A percentile compares a stretch with the other conserved stretches of the same genome.
Evolutionary conservation across 805 yeast species (phyloP).

Genomic region (Torulaspora quercuum): DNA sequence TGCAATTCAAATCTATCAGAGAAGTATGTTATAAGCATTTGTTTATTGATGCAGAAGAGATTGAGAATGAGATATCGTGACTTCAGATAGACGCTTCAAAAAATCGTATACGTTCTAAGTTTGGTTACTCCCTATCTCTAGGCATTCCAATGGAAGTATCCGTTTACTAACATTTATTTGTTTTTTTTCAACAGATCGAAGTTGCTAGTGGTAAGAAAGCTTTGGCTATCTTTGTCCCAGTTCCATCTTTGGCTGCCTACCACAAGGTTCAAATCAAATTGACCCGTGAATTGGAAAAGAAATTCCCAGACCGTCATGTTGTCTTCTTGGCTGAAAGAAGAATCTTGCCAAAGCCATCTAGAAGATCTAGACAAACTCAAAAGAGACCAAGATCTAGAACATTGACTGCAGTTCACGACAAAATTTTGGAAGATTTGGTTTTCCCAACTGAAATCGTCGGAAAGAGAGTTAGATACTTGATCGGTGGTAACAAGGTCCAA

Average conservation of each 20-base stretch:
- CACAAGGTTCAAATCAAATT: constrained; percentile 96
- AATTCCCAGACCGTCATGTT: constrained; percentile 99
- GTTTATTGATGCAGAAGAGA: neutral
- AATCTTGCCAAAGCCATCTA: constrained; percentile 98
- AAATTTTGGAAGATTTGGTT: constrained; percentile 96
- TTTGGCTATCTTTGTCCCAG: constrained; percentile 96
- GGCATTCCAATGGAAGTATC: neutral
- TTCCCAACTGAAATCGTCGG: constrained; percentile 99
- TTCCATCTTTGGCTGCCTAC: constrained; percentile 86
- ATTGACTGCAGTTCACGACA: constrained; percentile 97
- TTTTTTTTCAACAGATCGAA: constrained; percentile 55
- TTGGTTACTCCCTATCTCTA: neutral
- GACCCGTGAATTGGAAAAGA: constrained; percentile 99
- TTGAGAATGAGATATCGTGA: neutral
- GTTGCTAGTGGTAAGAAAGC: constrained; percentile 99
- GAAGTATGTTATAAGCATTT: constrained; percentile 49
- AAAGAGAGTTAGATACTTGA: constrained; percentile 98
- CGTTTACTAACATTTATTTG: constrained; percentile 20
- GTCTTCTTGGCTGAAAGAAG: constrained; percentile 99
- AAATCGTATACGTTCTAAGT: no score
- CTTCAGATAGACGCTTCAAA: no score
- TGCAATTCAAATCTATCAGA: constrained; percentile 97
- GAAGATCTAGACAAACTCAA: constrained; percentile 89
- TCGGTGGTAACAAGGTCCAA: constrained; percentile 98
- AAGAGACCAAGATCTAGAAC: constrained; percentile 99